Base-by-base conservation (phyloP, 257 asterid genomes). In the Ajuga chamaepitys region DNA sequence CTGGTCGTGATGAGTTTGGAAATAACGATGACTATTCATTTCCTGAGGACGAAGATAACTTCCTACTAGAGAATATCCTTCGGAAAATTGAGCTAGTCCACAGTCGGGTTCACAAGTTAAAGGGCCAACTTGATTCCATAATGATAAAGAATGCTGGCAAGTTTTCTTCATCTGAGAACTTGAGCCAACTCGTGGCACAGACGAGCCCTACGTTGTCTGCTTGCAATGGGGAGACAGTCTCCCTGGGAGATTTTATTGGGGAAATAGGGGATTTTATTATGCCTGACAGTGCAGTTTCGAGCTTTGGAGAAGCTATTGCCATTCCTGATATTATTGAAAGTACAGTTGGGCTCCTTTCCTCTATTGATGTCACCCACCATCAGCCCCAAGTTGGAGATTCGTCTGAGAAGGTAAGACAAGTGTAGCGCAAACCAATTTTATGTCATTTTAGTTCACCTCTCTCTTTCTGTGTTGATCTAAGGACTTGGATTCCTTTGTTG, bases 141-240 rank as follows among this genome's bases (percentile, higher is more conserved):
- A 78, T 81, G 84, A 70, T 74, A 34, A 85, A 87, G 65, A 77
- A 89, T 41, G 84, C 86, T 10, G 68, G 76, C 53, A 87, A 78
- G 78, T 85, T 92, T 76, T 89, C 97, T 76, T 93, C 98, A 42
- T 89, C 95, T 4, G 98, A 89, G 84, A 88, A 89, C 74, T 78
- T 88, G 77, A 82, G 79, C 79, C 86, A 87, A 62, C 88, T 81
- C 10, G 74, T 67, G 61, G 82, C 78, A n/a, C 90, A 75, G 58
- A 85, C 77, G 4, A 81, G 87, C 80, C 96, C 97, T 41, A 89
- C 85, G 9, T 81, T 82, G 68, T 92, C 96, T 13, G 82, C 79
- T 60, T 84, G 95, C 72, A 81, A 91, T 25, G 96, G 85, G 25
- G 95, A 82, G 32, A 76, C 86, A 3, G 74, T 70, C 48, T 83